A percentile compares a stretch with the other conserved stretches of the same genome.
phyloP scores from a whole-genome alignment of 176 grass and related monocot genomes.

The Carex parvula region DNA sequence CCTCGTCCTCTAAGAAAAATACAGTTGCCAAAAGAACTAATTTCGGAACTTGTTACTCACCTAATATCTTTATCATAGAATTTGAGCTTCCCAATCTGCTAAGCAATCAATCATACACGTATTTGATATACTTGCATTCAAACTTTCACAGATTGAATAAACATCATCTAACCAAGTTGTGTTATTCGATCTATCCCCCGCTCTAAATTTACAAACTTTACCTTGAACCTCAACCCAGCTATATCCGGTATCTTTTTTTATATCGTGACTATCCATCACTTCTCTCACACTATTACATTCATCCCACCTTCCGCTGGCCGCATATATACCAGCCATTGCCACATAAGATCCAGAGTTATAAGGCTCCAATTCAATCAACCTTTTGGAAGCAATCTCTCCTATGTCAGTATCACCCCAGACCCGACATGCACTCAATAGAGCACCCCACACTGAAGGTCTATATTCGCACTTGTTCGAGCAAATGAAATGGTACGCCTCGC shows the following conservation, averaged over 20 bases:
- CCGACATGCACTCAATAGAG: conserved; percentile 40
- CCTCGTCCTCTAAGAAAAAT: conserved; percentile 1
- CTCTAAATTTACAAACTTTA: conserved; percentile 35
- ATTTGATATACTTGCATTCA: conserved; percentile 32
- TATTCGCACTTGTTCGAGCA: conserved; percentile 17
- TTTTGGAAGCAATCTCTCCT: conserved; percentile 40
- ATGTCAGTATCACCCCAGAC: conserved; percentile 24
- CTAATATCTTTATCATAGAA: conserved; percentile 8
- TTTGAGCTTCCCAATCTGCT: conserved; percentile 22
- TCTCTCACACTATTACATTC: conserved; percentile 30
- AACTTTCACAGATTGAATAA: conserved; percentile 28
- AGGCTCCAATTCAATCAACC: conserved; percentile 40
- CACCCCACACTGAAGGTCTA: conserved; percentile 36
- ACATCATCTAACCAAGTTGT: conserved; percentile 22
- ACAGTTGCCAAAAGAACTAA: background rate
- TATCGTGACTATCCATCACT: conserved; percentile 27
- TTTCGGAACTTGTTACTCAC: background rate
- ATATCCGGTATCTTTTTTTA: conserved; percentile 43
- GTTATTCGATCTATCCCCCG: background rate
- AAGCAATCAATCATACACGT: conserved; percentile 14
- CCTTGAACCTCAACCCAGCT: conserved; percentile 43
- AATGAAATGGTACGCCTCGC: conserved; percentile 41
- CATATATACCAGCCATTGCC: conserved; percentile 40
- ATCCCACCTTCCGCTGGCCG: conserved; percentile 25
- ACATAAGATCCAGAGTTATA: conserved; percentile 39